Evolutionary conservation across 2,329 filamentous ascomycete species (phyloP), one percentile per base, ranked within the genome.

Genomic region (Cephalotrichum gorgonifer): DNA sequence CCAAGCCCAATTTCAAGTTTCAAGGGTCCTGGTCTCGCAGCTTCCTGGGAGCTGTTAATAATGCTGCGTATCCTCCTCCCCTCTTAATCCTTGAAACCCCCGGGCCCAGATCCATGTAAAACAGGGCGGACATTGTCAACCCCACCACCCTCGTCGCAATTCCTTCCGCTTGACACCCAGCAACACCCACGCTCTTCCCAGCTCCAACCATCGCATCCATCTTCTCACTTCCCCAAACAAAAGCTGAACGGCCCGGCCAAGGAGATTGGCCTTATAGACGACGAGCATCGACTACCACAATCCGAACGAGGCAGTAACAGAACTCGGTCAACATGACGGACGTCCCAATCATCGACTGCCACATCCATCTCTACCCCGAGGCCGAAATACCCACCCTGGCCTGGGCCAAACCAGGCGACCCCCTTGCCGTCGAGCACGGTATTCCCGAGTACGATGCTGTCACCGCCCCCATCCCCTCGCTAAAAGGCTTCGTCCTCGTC

Each of bases 291-390:
- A 39, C n/a, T n/a, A 39, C 12, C n/a, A 5, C 35, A 38, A 14
- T 1, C 30, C 30, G 23, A 17, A 17, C 43, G 5, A 25, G 7
- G 2, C 28, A 11, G 20, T n/a, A 9, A 33, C 30, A 17, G 17
- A 20, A 39, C 11, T 20, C n/a, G 17, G 17, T 20, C 35, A 48
- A 43, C 2, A 67, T 66, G 64, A 57, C 67, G 50, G 61, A 71
- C 57, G 67, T 75, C 63, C 78, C 74, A 58, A 83, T 95, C 60
- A 80, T 96, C 65, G 90, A 96, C 71, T 85, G 88, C 35, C 91
- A 96, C 72, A 85, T 96, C 66, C 90, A 96, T 69, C 81, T 96
- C 60, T 95, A 81, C 72, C 86, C 88, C 42, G 65, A 71, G 43
- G 75, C 77, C 48, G 85, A 91, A 58, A 61, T 85, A 47, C 61